Evolutionary conservation across 2,329 filamentous ascomycete genomes (phyloP), one percentile per base, ranked within the genome.

Genomic region (Curvularia sp.): DNA sequence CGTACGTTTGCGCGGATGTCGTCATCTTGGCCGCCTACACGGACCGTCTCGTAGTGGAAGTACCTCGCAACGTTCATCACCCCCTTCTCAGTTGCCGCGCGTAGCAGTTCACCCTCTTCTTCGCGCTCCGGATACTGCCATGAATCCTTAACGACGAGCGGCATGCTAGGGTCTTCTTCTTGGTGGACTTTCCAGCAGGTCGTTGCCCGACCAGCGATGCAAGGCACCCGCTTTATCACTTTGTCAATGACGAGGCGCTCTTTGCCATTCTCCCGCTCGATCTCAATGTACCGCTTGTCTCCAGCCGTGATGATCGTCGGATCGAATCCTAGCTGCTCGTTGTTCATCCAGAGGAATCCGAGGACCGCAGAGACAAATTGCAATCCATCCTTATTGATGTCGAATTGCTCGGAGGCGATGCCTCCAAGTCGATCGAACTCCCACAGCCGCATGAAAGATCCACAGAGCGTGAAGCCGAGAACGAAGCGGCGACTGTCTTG

Each of bases 401-500:
- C 66, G 61, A 83, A 83, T 36, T 72, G 69, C 18, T 75, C 65
- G 10, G 80, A 83, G 54, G 75, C 77, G 28, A 83, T 77, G 32
- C 32, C 32, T n/a, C n/a, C n/a, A n/a, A n/a, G n/a, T n/a, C n/a
- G n/a, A n/a, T n/a, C n/a, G n/a, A n/a, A n/a, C n/a, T n/a, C n/a
- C n/a, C n/a, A 84, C 54, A 83, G 62, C 46, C 78, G 76, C 77
- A 84, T 81, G 12, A 79, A 61, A 55, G 76, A 75, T 60, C 79
- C 74, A 54, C 75, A 84, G 13, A 84, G 57, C 3, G 80, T 83
- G 72, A 84, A 84, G 53, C 78, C 80, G 13, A 83, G 65, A 53
- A 81, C 76, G 60, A 82, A 84, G 47, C 66, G 62, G 49, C 64
- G 65, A 25, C 43, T 46, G 25, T 46, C 43, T 46, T 47, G 28